Percentiles rank a stretch among this genome's conserved stretches.
Evolutionary conservation across 2,329 filamentous ascomycete genomes (phyloP).

Genomic region (Hymenoscyphus linearis): DNA sequence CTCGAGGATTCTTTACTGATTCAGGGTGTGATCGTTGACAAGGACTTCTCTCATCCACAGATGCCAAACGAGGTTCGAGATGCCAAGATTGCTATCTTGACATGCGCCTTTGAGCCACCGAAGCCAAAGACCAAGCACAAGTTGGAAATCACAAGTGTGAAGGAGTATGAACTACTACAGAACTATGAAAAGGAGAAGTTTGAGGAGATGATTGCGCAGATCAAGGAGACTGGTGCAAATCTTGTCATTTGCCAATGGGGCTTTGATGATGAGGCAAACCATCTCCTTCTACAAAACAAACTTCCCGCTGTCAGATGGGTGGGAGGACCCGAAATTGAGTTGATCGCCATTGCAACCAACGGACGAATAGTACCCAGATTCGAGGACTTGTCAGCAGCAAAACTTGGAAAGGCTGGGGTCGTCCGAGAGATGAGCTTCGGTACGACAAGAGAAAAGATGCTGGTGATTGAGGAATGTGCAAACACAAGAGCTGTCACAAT

Average conservation of each 20-base stretch:
- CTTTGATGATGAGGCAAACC: slow-evolving; percentile 98
- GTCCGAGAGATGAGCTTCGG: slow-evolving; percentile 96
- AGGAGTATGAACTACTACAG: slow-evolving; percentile 97
- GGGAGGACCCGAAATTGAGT: slow-evolving; percentile 93
- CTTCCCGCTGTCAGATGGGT: slow-evolving; percentile 97
- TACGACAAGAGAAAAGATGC: slow-evolving; percentile 98
- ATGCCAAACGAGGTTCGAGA: slow-evolving; percentile 95
- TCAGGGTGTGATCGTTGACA: slow-evolving; percentile 97
- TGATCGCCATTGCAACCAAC: slow-evolving; percentile 98
- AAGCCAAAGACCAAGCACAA: slow-evolving; percentile 99
- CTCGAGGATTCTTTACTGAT: slow-evolving; percentile 92
- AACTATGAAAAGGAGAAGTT: slow-evolving; percentile 96
- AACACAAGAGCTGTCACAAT: slow-evolving; percentile 95
- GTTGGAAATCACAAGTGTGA: slow-evolving; percentile 92
- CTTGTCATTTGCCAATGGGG: slow-evolving; percentile 99
- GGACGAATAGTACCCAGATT: slow-evolving; percentile 96
- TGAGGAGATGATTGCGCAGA: slow-evolving; percentile 95
- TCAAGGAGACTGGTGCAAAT: slow-evolving; percentile 96
- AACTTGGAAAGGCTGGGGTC: slow-evolving; percentile 83
- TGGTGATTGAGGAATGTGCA: slow-evolving; percentile 98
- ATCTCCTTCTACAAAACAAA: slow-evolving; percentile 91
- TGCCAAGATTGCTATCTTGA: slow-evolving; percentile 95
- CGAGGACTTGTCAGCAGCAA: slow-evolving; percentile 85
- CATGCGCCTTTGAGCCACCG: slow-evolving; percentile 95
- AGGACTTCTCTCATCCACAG: slow-evolving; percentile 98